Percentiles rank a stretch among this genome's conserved stretches.
phyloP scores from a whole-genome alignment of 2,329 filamentous ascomycete species.

The Geoglossum cookeanum region DNA sequence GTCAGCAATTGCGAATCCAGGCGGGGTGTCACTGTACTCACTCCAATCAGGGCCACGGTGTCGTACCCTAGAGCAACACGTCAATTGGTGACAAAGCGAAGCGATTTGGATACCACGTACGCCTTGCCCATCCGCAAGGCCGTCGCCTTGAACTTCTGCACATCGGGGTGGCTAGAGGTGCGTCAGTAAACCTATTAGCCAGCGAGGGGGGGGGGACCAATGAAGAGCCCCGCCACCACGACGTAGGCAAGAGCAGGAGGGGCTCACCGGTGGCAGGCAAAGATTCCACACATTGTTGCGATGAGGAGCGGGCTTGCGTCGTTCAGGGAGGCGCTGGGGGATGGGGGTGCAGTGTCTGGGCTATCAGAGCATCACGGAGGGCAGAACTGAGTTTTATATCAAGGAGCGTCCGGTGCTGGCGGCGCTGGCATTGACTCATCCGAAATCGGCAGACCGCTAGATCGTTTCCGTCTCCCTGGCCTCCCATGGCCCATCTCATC shows the following conservation, averaged over 20 bases:
- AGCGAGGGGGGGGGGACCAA: background rate
- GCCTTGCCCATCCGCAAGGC: conserved; percentile 86
- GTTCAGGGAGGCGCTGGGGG: background rate
- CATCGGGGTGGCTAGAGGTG: conserved; percentile 56
- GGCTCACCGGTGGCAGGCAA: conserved; percentile 67
- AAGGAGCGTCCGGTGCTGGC: too few species aligned
- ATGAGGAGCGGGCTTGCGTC: conserved; percentile 8
- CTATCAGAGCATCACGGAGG: background rate
- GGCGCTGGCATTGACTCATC: background rate
- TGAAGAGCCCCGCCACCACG: background rate
- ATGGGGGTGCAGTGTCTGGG: too few species aligned
- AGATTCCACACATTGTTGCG: conserved; percentile 83
- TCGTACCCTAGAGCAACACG: conserved; percentile 44
- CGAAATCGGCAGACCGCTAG: conserved; percentile 1
- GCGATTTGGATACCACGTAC: conserved; percentile 33
- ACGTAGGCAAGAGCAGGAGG: background rate
- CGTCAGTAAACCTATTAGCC: conserved; percentile 1
- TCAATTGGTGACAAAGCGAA: background rate
- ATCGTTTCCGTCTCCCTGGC: background rate
- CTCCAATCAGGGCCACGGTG: conserved; percentile 98
- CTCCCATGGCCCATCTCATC: too few species aligned
- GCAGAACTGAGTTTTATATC: background rate
- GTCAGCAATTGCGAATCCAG: conserved; percentile 9
- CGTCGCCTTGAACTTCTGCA: conserved; percentile 88
- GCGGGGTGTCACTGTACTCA: conserved; percentile 33